A percentile compares a stretch with the other conserved stretches of the same genome.
phyloP scores from a whole-genome alignment of 352 stramenopile genomes.

The Phytophthora pinifolia region DNA sequence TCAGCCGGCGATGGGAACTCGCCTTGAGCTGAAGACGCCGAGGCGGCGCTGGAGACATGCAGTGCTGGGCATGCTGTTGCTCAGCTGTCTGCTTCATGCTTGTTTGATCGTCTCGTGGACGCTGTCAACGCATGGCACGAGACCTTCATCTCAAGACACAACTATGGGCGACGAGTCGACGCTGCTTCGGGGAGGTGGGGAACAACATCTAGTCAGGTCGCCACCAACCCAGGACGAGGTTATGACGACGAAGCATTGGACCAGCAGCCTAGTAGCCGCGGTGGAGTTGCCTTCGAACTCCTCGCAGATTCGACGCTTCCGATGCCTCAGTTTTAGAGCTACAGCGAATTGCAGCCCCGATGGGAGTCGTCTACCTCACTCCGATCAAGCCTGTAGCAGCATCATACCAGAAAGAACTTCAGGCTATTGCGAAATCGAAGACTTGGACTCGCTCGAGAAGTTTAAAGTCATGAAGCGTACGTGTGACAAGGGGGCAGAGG shows the following conservation, averaged over 20 bases:
- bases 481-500: conserved; percentile 25
- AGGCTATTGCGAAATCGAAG: conserved; percentile 25
- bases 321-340: conserved; percentile 20
- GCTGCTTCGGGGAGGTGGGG: not conserved
- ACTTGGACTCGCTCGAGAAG: conserved; percentile 21
- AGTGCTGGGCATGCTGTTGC: conserved; percentile 6
- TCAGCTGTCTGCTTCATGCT: conserved; percentile 15
- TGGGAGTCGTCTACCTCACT: conserved; percentile 9
- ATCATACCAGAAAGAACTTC: conserved; percentile 15
- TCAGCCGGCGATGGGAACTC: conserved; percentile 2
- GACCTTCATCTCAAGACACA: not conserved
- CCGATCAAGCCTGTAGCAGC: conserved; percentile 19
- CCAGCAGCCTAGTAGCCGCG: too few species aligned
- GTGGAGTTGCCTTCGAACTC: conserved; percentile 17
- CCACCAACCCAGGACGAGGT: not conserved
- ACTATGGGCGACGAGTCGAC: not conserved
- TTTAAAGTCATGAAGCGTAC: conserved; percentile 35
- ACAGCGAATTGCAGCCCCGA: conserved; percentile 16
- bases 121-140: not conserved
- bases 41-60: conserved; percentile 5
- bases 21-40: conserved; percentile 1
- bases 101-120: conserved; percentile 8
- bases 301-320: conserved; percentile 11
- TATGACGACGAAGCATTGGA: not conserved
- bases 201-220: not conserved